phyloP scores from a whole-genome alignment of 164 flowering plant species.

The Annona squamosa region DNA sequence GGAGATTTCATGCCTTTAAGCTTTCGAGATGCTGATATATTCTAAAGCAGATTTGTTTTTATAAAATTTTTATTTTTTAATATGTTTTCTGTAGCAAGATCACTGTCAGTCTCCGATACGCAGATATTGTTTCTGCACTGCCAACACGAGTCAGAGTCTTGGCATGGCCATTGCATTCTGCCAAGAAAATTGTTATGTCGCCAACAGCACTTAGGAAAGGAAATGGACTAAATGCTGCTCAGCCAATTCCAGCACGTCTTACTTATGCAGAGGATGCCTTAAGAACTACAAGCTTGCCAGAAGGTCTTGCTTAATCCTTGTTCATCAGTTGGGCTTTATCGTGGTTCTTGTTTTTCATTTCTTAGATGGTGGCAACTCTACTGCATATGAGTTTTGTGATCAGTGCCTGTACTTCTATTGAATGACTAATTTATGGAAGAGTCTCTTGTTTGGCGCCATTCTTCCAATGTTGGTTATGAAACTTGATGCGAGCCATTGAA shows the following conservation, averaged over 20 bases:
- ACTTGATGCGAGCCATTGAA: neutral
- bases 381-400: neutral
- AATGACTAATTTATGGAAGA: neutral
- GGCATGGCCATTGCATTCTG: constrained; percentile 61
- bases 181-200: constrained; percentile 22
- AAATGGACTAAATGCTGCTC: constrained; percentile 25
- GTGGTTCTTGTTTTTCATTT: neutral
- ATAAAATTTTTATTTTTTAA: neutral
- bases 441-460: neutral
- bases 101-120: constrained; percentile 68
- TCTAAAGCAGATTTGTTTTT: neutral
- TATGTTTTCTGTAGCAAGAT: constrained; percentile 52
- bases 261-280: constrained; percentile 86
- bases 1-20: neutral
- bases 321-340: neutral
- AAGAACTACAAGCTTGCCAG: constrained; percentile 67
- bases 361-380: neutral
- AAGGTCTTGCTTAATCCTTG: constrained; percentile 42
- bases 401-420: neutral
- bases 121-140: constrained; percentile 58
- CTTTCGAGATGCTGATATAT: neutral
- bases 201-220: constrained; percentile 30
- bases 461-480: neutral
- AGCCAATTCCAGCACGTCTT: constrained; percentile 57
- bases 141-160: constrained; percentile 64